These are phyloP conservation scores for Collybia sp. DNA, from an alignment of 768 basidiomycete species.

Conservation along the genomic window DNA sequence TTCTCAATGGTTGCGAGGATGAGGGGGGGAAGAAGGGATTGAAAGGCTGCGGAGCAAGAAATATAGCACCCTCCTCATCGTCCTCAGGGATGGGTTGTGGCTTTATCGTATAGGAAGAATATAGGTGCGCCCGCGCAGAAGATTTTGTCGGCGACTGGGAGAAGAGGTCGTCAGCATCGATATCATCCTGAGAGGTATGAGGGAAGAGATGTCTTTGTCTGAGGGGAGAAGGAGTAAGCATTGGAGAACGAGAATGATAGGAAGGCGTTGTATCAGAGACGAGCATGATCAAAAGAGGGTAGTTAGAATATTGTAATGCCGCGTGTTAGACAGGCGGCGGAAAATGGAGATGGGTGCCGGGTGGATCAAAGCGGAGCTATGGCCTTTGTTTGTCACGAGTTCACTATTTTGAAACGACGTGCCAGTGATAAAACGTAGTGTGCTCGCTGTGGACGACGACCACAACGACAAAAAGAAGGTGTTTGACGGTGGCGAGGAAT, in stretches of 20 bases:
- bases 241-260: constrained; percentile 52
- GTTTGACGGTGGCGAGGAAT: constrained; percentile 17
- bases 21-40: constrained; percentile 40
- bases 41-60: constrained; percentile 41
- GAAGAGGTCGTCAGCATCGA: constrained; percentile 48
- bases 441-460: constrained; percentile 5
- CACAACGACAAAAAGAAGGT: constrained; percentile 4
- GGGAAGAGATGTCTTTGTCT: constrained; percentile 39
- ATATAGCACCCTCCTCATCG: constrained; percentile 55
- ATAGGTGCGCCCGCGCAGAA: constrained; percentile 32
- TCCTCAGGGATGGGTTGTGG: constrained; percentile 41
- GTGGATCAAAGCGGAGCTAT: constrained; percentile 8
- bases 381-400: no score
- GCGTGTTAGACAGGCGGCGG: constrained; percentile 6
- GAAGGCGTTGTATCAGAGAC: constrained; percentile 25
- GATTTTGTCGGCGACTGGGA: constrained; percentile 48
- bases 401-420: constrained; percentile 2
- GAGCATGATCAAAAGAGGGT: constrained; percentile 32
- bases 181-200: constrained; percentile 14
- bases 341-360: constrained; percentile 7
- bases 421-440: constrained; percentile 1
- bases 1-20: constrained; percentile 47
- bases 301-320: constrained; percentile 12
- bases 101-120: constrained; percentile 29
- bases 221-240: constrained; percentile 64